Base-by-base conservation (phyloP, 306 rosid species). In the Sindora glabra region DNA sequence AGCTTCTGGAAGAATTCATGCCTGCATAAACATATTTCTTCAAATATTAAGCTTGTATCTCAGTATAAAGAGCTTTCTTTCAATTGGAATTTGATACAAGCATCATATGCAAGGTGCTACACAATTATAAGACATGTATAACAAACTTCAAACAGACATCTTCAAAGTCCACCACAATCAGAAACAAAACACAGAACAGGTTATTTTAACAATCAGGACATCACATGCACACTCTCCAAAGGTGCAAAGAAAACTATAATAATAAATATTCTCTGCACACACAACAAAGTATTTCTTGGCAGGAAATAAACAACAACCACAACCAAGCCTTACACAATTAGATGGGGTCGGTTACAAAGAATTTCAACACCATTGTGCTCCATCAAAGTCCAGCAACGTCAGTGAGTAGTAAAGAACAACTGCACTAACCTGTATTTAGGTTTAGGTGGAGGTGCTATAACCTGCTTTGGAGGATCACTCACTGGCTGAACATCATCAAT, bases 1-100 rank as follows among this genome's bases (percentile, higher is more conserved):
- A 78, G 73, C 76, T 73, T 84, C 83, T 90, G 97, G 79, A 72
- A 90, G 79, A 56, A 77, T 69, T 79, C 97, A 55, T 90, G 89
- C 81, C 97, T 90, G 77, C 78, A 72, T 12, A 26, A 22, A 48
- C 50, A 27, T 59, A 9, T 15, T 55, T 49, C 14, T n/a, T 17
- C 54, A 67, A 38, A 54, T 45, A 15, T 53, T 15, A 50, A 42
- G 8, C 32, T 62, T 64, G 52, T 21, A 23, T 17, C 60, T 45
- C 5, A 40, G 24, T 24, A 18, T 16, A 24, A 23, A 59, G 47
- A 10, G 37, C 23, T 50, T 19, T 44, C 8, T 34, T 42, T 24
- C 13, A 53, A 17, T 8, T 16, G 26, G 36, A 25, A 14, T 5
- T n/a, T n/a, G n/a, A n/a, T n/a, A n/a, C n/a, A n/a, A 40, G 15